A percentile compares a stretch with the other conserved stretches of the same genome.
Evolutionary conservation across 371 early-diverging fungal genomes (phyloP).

Genomic region (Mucor circinelloides): DNA sequence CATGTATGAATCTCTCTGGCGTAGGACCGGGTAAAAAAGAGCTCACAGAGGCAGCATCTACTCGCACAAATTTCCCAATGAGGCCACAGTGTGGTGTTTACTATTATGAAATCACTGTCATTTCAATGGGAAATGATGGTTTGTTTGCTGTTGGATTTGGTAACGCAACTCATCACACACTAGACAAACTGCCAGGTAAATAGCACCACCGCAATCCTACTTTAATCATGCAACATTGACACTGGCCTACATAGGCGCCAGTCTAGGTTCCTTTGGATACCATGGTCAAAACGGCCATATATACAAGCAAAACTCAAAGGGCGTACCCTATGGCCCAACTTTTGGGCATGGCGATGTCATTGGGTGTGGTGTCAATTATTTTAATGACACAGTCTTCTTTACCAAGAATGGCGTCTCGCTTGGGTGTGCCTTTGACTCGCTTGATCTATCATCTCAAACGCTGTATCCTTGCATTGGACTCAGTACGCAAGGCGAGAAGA

Average conservation of each 20-base stretch:
- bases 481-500: constrained; percentile 83
- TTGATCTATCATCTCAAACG: background rate
- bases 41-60: constrained; percentile 70
- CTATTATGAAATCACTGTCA: constrained; percentile 86
- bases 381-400: constrained; percentile 73
- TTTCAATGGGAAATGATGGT: constrained; percentile 85
- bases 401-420: constrained; percentile 90
- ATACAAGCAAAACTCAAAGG: constrained; percentile 64
- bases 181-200: constrained; percentile 80
- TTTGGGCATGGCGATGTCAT: constrained; percentile 89
- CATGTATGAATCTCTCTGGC: constrained; percentile 9
- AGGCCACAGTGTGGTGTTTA: constrained; percentile 85
- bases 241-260: background rate
- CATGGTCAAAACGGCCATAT: constrained; percentile 89
- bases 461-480: constrained; percentile 88
- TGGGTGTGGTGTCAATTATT: constrained; percentile 92
- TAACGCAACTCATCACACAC: constrained; percentile 48
- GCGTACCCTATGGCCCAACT: constrained; percentile 65
- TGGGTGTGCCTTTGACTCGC: constrained; percentile 50
- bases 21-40: constrained; percentile 79
- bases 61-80: constrained; percentile 81
- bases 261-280: constrained; percentile 65
- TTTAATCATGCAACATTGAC: too few relatives aligned
- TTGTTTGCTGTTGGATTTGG: constrained; percentile 88
- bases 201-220: too few relatives aligned